Conservation (phyloP, 257 asterid species). For the Oldenlandia corymbosa region DNA sequence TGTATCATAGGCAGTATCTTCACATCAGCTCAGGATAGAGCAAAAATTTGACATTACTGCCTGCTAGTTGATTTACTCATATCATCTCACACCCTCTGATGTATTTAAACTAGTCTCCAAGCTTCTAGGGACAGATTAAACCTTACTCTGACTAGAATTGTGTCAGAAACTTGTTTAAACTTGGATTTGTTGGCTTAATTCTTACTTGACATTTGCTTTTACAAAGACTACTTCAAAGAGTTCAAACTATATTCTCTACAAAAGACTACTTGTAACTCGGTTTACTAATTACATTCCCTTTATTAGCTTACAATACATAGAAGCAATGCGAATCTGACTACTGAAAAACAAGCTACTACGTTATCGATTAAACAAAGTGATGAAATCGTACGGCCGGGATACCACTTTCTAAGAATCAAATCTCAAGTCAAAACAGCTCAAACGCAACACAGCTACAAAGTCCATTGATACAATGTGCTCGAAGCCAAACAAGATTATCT, state of each 20-base stretch:
- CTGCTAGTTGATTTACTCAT: neutral
- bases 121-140: neutral
- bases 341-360: neutral
- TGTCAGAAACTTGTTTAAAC: neutral
- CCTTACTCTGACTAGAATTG: neutral
- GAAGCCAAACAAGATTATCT: constrained; percentile 3
- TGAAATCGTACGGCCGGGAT: neutral
- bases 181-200: neutral
- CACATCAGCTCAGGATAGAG: neutral
- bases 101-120: neutral
- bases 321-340: neutral
- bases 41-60: neutral
- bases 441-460: neutral
- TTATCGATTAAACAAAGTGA: neutral
- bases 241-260: no score
- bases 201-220: neutral
- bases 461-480: constrained; percentile 9
- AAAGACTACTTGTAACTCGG: no score
- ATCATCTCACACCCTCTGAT: neutral
- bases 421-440: constrained; percentile 5
- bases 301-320: no score
- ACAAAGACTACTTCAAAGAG: neutral
- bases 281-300: neutral
- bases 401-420: constrained; percentile 8
- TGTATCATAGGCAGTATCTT: neutral